Base-by-base conservation (phyloP, 2,329 filamentous ascomycete species). In the Arthrobotrys conoides region DNA sequence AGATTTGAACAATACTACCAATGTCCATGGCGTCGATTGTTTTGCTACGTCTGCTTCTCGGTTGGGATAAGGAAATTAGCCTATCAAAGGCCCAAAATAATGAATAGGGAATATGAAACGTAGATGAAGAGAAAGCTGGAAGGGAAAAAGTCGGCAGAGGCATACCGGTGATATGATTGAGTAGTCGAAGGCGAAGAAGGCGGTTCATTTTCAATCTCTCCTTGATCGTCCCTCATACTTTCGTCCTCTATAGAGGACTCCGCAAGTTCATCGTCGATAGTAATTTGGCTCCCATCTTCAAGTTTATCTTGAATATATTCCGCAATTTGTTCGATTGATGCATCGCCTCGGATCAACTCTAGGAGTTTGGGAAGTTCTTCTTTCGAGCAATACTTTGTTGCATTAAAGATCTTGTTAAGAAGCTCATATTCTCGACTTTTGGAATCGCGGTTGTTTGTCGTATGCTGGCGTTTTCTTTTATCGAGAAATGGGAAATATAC, bases 401-500 rank as follows among this genome's bases (percentile, higher is more conserved):
- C 73, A 65, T 77, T 77, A 22, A 77, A 71, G 22, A 77, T 77
- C 49, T 27, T 71, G 6, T 67, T 63, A 8, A 77, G 53, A 14
- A 77, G 61, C 24, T 67, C 61, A 49, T 71, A 67, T 46, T 77
- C 73, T 12, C 63, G 57, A 30, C 41, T 55, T 59, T 61, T 66
- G 5, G 48, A 8, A 59, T 77, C 73, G 51, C 67, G 67, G 36
- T 68, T 64, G 20, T 49, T 36, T 18, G 59, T 41, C 8, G 33
- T 18, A 77, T 71, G 27, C 44, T 71, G 73, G 22, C 73, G 73
- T 57, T 77, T 77, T 64, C 73, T 67, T 68, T 77, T 77, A 24
- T 77, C 73, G 41, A 77, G 73, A n/a, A 66, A 77, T 41, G 73
- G 73, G 22, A 77, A 71, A 33, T 77, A 77, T 20, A 77, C 61